A percentile compares a stretch with the other conserved stretches of the same genome.
Evolutionary conservation across 805 yeast species (phyloP).

Genomic region (Naumovozyma dairenensis): DNA sequence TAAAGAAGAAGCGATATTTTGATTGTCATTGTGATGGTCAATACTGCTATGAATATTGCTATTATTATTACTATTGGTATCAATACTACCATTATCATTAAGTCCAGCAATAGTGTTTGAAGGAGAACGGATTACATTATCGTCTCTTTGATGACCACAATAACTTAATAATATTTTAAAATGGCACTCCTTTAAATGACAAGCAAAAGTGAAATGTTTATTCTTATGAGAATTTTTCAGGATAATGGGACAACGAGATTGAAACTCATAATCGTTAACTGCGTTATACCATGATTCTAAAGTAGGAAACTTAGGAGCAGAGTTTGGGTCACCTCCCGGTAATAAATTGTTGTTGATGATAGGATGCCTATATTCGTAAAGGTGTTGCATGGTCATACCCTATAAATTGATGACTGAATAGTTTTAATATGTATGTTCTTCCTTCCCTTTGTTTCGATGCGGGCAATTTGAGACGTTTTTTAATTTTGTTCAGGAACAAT

Average conservation of each 20-base stretch:
- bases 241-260: slow-evolving; percentile 28
- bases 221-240: slow-evolving; percentile 29
- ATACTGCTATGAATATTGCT: neutral
- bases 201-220: slow-evolving; percentile 30
- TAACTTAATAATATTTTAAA: slow-evolving; percentile 27
- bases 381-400: slow-evolving; percentile 27
- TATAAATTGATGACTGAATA: no score
- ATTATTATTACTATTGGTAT: neutral
- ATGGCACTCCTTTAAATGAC: slow-evolving; percentile 27
- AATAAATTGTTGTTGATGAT: slow-evolving; percentile 26
- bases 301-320: slow-evolving; percentile 21
- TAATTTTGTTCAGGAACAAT: neutral
- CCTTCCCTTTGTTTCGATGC: neutral
- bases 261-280: slow-evolving; percentile 29
- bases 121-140: neutral
- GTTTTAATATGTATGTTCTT: neutral
- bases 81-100: neutral
- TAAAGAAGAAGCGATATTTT: slow-evolving; percentile 2
- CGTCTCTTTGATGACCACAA: slow-evolving; percentile 17
- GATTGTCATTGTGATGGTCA: slow-evolving; percentile 2
- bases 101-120: no score
- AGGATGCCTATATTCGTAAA: slow-evolving; percentile 29
- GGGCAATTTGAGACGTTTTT: no score
- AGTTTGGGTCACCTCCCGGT: slow-evolving; percentile 14
- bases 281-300: slow-evolving; percentile 28